A percentile compares a stretch with the other conserved stretches of the same genome.
phyloP scores from a whole-genome alignment of 208 protist genomes.

The Porcisia deanei region DNA sequence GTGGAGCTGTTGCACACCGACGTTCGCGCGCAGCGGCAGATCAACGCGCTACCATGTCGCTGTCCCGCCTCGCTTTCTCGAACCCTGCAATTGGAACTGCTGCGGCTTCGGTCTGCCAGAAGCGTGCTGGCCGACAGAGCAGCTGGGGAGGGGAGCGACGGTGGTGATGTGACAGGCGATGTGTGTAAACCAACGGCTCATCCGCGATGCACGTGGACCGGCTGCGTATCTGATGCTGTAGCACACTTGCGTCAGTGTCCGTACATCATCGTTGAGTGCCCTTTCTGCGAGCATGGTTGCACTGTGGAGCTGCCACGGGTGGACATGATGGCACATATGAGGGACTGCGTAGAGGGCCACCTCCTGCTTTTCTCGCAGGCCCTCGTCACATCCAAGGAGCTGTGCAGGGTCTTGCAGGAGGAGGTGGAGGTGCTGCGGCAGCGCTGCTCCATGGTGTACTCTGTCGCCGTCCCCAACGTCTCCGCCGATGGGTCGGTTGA shows the following conservation, averaged over 20 bases:
- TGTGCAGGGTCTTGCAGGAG: conserved; percentile 28
- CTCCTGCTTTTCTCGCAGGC: conserved; percentile 24
- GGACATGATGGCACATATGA: conserved; percentile 28
- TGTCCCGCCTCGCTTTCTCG: conserved; percentile 13
- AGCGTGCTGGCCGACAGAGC: background rate
- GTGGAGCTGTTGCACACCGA: conserved; percentile 10
- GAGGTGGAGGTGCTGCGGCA: conserved; percentile 46
- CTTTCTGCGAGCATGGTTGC: conserved; percentile 45
- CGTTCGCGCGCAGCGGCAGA: conserved; percentile 21
- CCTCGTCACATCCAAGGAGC: conserved; percentile 22
- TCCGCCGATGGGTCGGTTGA: background rate
- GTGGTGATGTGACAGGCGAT: background rate
- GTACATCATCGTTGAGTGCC: conserved; percentile 27
- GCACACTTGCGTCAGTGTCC: conserved; percentile 29
- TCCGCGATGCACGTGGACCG: conserved; percentile 32
- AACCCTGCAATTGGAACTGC: background rate
- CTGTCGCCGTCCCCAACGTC: background rate
- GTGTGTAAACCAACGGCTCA: background rate
- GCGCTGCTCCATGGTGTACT: conserved; percentile 10
- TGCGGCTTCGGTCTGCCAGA: background rate
- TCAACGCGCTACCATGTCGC: conserved; percentile 8
- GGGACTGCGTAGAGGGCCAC: conserved; percentile 15
- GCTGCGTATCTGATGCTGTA: conserved; percentile 27
- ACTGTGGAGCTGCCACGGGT: conserved; percentile 13
- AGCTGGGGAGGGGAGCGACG: background rate